Evolutionary conservation across 2,329 filamentous ascomycete species (phyloP), one percentile per base, ranked within the genome.

Genomic region (Chaetomium sp.): DNA sequence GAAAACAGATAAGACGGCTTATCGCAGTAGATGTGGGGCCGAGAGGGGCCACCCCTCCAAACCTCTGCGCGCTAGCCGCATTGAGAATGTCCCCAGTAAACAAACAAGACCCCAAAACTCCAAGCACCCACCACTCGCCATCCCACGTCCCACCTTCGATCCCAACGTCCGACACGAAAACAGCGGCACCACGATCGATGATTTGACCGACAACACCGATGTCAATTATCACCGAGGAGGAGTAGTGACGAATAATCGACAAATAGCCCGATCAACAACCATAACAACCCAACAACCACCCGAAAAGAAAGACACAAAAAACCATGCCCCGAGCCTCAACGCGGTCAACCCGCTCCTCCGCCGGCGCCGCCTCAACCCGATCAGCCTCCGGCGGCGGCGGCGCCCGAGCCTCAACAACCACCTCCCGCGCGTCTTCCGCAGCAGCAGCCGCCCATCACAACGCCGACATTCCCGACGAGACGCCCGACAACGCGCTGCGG

Each of bases 401-500:
- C 19, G 3, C 19, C 19, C 19, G 19, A 2, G 19, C 19, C 19
- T 27, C 72, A 12, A 77, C 78, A 3, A 73, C 70, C 37, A 69
- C 73, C 7, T 80, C 79, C 49, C 75, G 77, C 51, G 69, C 70
- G 36, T 78, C 77, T 4, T 73, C 78, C 5, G 65, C 76, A 6
- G 67, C 71, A 19, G 19, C 19, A 27, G 19, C 19, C 19, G 19
- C 19, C 19, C 19, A 27, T 27, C 19, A 27, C 19, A 69, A 68
- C 60, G 27, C 71, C 61, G 74, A 80, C 43, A 70, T 88, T n/a
- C 86, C 88, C 41, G 81, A 86, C 65, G 90, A 96, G 68, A 80
- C 85, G 3, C 81, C 84, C 52, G 78, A 83, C 47, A 90, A 82
- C 56, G 80, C 80, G 12, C 74, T 96, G 62, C 87, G 91, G 65